Percentiles rank a stretch among this genome's conserved stretches.
Conservation (phyloP, 2,329 filamentous ascomycete genomes). For the Pestalotiopsis sp. region DNA sequence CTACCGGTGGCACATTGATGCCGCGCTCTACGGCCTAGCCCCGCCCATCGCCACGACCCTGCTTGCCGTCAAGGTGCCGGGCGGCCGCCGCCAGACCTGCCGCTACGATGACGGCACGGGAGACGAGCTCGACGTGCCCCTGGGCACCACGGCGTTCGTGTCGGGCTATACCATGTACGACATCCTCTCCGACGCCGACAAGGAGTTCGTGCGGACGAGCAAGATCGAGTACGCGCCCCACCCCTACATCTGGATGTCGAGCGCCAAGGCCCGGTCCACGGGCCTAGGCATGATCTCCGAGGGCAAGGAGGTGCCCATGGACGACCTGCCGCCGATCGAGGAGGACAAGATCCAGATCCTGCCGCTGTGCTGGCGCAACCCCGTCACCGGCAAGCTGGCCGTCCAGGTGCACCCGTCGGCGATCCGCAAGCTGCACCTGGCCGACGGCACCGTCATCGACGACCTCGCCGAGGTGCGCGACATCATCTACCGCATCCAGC, state of each 20-base stretch:
- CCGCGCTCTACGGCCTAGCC: slow-evolving; percentile 74
- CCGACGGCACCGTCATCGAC: slow-evolving; percentile 69
- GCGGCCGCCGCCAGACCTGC: slow-evolving; percentile 65
- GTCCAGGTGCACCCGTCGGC: slow-evolving; percentile 77
- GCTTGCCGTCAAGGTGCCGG: slow-evolving; percentile 73
- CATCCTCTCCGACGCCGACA: slow-evolving; percentile 64
- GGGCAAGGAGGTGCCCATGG: slow-evolving; percentile 59
- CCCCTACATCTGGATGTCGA: slow-evolving; percentile 81
- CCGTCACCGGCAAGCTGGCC: slow-evolving; percentile 68
- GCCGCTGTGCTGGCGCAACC: slow-evolving; percentile 79
- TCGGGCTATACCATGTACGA: slow-evolving; percentile 74
- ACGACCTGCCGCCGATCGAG: slow-evolving; percentile 67
- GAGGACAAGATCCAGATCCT: slow-evolving; percentile 69
- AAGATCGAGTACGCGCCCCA: slow-evolving; percentile 77
- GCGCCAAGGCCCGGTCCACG: slow-evolving; percentile 65
- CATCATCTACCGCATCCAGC: slow-evolving; percentile 69
- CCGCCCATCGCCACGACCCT: slow-evolving; percentile 74
- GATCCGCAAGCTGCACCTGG: slow-evolving; percentile 68
- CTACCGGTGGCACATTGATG: slow-evolving; percentile 82
- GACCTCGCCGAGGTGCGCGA: slow-evolving; percentile 68
- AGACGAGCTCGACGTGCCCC: slow-evolving; percentile 68
- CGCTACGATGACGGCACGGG: slow-evolving; percentile 74
- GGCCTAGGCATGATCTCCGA: slow-evolving; percentile 75
- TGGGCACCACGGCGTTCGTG: slow-evolving; percentile 78
- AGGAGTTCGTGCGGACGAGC: slow-evolving; percentile 68